Evolutionary conservation across 495 filamentous ascomycete genomes (phyloP).

Genomic region (Penicillium ucsense): DNA sequence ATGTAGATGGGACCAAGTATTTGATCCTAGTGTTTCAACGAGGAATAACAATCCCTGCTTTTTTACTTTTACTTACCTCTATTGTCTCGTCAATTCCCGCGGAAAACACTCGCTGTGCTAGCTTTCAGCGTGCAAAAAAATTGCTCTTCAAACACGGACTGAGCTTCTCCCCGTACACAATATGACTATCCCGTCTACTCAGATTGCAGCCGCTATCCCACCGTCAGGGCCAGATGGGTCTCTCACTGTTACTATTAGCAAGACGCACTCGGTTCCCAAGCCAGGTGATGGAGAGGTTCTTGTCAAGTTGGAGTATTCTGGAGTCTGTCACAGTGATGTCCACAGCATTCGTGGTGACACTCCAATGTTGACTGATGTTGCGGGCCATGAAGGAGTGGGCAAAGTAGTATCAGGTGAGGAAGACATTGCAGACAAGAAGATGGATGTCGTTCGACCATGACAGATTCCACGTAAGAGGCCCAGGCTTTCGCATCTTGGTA

Average conservation of each 20-base stretch:
- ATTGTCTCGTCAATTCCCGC: not conserved
- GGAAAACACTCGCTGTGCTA: too few relatives aligned
- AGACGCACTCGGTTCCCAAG: conserved; percentile 21
- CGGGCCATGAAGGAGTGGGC: conserved; percentile 36
- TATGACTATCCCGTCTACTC: conserved; percentile 22
- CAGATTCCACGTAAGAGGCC: too few relatives aligned
- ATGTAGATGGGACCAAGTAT: not conserved
- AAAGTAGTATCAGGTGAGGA: conserved; percentile 25
- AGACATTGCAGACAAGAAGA: too few relatives aligned
- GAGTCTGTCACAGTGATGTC: conserved; percentile 36
- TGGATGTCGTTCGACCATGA: too few relatives aligned
- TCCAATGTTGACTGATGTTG: conserved; percentile 37
- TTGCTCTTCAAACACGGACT: too few relatives aligned
- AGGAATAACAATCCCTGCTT: not conserved
- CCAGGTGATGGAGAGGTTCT: conserved; percentile 28
- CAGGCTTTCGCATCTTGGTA: not conserved
- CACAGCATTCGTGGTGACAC: conserved; percentile 37
- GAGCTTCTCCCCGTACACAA: not conserved
- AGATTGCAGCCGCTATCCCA: conserved; percentile 29
- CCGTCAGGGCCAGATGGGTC: conserved; percentile 13
- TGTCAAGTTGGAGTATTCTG: conserved; percentile 34
- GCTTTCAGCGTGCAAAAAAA: too few relatives aligned
- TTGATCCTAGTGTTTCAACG: too few relatives aligned
- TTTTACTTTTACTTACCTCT: not conserved
- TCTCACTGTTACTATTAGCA: conserved; percentile 19